Base-by-base conservation (phyloP, 768 basidiomycete genomes). In the Pleurotus salmoneostramineus region DNA sequence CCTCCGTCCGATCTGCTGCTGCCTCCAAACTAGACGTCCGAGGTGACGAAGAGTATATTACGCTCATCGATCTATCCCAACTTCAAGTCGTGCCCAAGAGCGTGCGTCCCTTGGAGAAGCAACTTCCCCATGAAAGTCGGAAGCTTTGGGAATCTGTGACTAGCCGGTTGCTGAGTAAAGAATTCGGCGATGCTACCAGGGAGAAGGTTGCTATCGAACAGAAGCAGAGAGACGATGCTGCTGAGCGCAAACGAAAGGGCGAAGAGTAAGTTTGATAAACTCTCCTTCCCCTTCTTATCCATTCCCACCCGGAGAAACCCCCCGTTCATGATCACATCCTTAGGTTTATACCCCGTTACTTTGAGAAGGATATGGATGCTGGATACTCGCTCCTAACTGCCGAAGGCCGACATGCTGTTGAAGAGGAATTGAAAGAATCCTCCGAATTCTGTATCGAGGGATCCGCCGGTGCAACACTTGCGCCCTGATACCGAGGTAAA, bases 171-270 rank as follows among this genome's bases (percentile, higher is more conserved):
- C 50, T 91, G 45, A 81, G 74, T 67, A 98, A 97, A 81, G 91
- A 95, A 67, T 99, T 83, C 72, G 80, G 83, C 21, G 93, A 95
- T 43, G 97, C 97, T 54, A 98, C 93, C 58, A 90, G 81, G 77
- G 83, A 89, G 75, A 99, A 99, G 79, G 83, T 94, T 54, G 71
- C 72, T 4, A 96, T 99, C 57, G 97, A 99, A 74, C 96, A 98
- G 80, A 83, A 69, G 67, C 97, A 98, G 77, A 77, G 97, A 51
- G 95, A 98, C 59, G 82, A 85, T 34, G 91, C 94, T 5, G 89
- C 88, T 8, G 91, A 93, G 69, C 79, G 93, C 72, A 95, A 93
- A 78, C 82, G 79, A 69, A 89, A 84, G 58, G 91, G 89, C 14
- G 70, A 83, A 33, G 79, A 83, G 92, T 96, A 66, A 77, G 92